These are phyloP conservation scores for Ilyonectria mors-panacis DNA, from an alignment of 2,329 filamentous ascomycete genomes.

Conservation along the genomic window DNA sequence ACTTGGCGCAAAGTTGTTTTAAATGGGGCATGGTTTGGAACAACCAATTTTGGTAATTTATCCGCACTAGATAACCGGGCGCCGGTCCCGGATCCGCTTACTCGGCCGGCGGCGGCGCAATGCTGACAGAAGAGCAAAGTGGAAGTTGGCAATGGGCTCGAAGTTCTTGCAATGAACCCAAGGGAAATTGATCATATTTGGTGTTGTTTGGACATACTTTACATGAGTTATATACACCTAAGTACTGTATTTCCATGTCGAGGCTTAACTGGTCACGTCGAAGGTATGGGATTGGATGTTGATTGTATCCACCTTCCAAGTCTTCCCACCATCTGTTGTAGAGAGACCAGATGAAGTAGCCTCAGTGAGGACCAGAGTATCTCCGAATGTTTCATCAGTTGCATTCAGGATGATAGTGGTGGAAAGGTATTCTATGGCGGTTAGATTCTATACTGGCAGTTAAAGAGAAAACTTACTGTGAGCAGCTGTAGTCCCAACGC, in stretches of 20 bases:
- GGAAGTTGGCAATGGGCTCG: neutral
- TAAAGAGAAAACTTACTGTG: slow-evolving; percentile 17
- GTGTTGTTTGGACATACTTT: too few species aligned
- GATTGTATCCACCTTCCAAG: slow-evolving; percentile 31
- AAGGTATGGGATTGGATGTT: slow-evolving; percentile 36
- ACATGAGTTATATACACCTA: neutral
- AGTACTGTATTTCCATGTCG: neutral
- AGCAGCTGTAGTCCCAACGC: slow-evolving; percentile 25
- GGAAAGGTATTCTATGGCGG: slow-evolving; percentile 27
- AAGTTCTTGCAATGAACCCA: too few species aligned
- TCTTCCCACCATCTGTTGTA: slow-evolving; percentile 36
- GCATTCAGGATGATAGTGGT: slow-evolving; percentile 32
- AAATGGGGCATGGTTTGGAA: neutral
- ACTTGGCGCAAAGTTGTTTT: neutral
- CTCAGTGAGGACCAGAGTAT: slow-evolving; percentile 29
- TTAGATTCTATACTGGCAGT: neutral
- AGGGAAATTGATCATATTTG: too few species aligned
- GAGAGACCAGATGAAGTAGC: slow-evolving; percentile 33
- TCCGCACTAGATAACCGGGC: neutral
- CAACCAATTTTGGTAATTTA: neutral
- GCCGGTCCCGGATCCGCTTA: neutral
- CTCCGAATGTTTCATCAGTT: slow-evolving; percentile 22
- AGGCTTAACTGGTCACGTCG: slow-evolving; percentile 17
- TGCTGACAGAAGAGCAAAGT: neutral
- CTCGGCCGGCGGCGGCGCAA: neutral